A percentile compares a stretch with the other conserved stretches of the same genome.
These are phyloP conservation scores for Termitomyces eurrhizus DNA, from an alignment of 768 basidiomycete genomes.

Conservation along the genomic window DNA sequence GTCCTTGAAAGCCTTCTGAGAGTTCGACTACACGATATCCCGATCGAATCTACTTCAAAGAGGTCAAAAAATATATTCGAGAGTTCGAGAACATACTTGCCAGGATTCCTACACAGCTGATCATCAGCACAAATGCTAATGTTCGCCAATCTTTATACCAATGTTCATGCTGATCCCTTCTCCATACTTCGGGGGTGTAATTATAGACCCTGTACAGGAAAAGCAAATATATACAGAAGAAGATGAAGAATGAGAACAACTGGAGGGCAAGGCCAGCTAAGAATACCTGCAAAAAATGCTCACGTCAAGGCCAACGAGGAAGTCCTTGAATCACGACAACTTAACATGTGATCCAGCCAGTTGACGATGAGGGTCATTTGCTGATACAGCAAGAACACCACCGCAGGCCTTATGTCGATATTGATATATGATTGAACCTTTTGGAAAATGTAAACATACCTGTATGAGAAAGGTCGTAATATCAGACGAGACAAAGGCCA, in stretches of 20 bases:
- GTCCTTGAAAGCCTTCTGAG: conserved; percentile 55
- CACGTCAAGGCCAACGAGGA: neutral
- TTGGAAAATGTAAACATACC: conserved; percentile 23
- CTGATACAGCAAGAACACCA: conserved; percentile 42
- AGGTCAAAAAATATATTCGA: neutral
- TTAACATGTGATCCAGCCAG: conserved; percentile 32
- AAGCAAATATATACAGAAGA: conserved; percentile 40
- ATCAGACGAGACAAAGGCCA: conserved; percentile 60
- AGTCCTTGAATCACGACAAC: conserved; percentile 13
- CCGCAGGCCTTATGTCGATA: conserved; percentile 39
- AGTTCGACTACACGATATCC: conserved; percentile 57
- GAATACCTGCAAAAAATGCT: conserved; percentile 50
- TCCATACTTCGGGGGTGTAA: conserved; percentile 37
- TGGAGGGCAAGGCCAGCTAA: conserved; percentile 56
- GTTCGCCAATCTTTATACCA: conserved; percentile 60
- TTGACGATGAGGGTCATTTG: conserved; percentile 25
- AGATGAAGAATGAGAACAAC: conserved; percentile 47
- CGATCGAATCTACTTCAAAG: conserved; percentile 50
- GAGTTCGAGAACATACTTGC: conserved; percentile 28
- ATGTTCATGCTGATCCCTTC: conserved; percentile 27
- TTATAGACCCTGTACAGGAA: conserved; percentile 48
- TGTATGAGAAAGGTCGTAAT: conserved; percentile 66
- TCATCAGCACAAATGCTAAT: conserved; percentile 42
- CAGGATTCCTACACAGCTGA: conserved; percentile 62
- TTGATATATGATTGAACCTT: neutral